A percentile compares a stretch with the other conserved stretches of the same genome.
Conservation (phyloP, 371 early-diverging fungal species). For the Mucor racemosus region DNA sequence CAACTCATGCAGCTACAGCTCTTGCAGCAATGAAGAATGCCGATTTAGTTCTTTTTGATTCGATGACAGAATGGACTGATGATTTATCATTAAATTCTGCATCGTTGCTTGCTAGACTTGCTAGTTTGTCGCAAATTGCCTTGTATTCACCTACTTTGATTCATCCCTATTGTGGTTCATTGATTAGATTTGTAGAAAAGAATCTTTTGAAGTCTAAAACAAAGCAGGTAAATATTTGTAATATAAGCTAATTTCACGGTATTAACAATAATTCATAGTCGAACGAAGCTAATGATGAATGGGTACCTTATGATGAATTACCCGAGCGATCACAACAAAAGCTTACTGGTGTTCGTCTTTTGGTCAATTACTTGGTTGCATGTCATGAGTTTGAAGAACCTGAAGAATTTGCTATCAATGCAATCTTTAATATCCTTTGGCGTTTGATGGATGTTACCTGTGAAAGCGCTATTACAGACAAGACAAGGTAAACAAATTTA, state of each 20-base stretch:
- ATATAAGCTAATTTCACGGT: background rate
- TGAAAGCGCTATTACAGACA: conserved; percentile 32
- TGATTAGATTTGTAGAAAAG: conserved; percentile 63
- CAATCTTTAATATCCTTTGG: conserved; percentile 37
- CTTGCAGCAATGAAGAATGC: conserved; percentile 53
- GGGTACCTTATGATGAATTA: conserved; percentile 40
- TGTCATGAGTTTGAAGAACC: conserved; percentile 14
- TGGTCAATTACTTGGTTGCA: conserved; percentile 39
- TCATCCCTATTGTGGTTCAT: conserved; percentile 41
- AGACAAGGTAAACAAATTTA: conserved; percentile 22
- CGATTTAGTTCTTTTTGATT: conserved; percentile 4
- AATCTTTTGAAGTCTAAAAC: conserved; percentile 46
- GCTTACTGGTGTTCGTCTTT: conserved; percentile 36
- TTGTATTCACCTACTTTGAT: conserved; percentile 55
- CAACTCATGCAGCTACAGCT: conserved; percentile 65
- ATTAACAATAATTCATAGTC: background rate
- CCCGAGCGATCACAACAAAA: conserved; percentile 37
- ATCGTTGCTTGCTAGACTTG: conserved; percentile 50
- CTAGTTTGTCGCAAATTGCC: conserved; percentile 62
- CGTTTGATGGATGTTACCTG: conserved; percentile 29
- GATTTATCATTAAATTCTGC: conserved; percentile 25
- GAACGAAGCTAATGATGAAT: conserved; percentile 28
- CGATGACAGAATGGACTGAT: conserved; percentile 28
- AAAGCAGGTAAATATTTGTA: conserved; percentile 11
- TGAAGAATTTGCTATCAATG: conserved; percentile 20